Evolutionary conservation across 108 stramenopile species (phyloP).

Genomic region (Seminavis robusta): DNA sequence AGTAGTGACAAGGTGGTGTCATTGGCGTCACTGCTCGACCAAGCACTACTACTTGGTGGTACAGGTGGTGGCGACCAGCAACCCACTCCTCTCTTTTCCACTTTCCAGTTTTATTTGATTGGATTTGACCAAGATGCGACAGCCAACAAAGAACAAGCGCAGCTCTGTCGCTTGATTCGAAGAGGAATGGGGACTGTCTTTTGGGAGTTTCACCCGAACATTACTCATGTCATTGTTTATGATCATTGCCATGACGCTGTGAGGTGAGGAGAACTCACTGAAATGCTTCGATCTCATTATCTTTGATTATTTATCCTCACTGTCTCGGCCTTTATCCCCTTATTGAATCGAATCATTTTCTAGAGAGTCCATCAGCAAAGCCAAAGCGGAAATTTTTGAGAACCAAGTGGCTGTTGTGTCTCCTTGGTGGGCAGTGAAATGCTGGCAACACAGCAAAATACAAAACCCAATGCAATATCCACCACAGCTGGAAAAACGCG

Average conservation of each 20-base stretch:
- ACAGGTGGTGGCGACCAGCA: background rate
- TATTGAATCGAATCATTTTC: too few relatives aligned
- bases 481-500: constrained; percentile 2
- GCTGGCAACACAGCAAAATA: constrained; percentile 6
- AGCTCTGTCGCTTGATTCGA: constrained; percentile 47
- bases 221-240: constrained; percentile 55
- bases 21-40: background rate
- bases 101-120: constrained; percentile 17
- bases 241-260: constrained; percentile 38
- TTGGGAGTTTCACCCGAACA: constrained; percentile 62
- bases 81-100: constrained; percentile 7
- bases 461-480: constrained; percentile 13
- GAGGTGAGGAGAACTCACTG: constrained; percentile 24
- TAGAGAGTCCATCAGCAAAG: too few relatives aligned
- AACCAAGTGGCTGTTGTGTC: too few relatives aligned
- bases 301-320: background rate
- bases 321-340: background rate
- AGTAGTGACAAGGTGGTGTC: background rate
- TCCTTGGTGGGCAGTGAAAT: constrained; percentile 53
- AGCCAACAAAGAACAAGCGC: constrained; percentile 3
- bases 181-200: constrained; percentile 58
- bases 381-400: too few relatives aligned
- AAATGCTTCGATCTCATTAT: background rate
- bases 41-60: background rate
- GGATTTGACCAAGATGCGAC: constrained; percentile 25